A percentile compares a stretch with the other conserved stretches of the same genome.
Evolutionary conservation across 2,329 filamentous ascomycete genomes (phyloP).

Genomic region (Passalora sequoiae): DNA sequence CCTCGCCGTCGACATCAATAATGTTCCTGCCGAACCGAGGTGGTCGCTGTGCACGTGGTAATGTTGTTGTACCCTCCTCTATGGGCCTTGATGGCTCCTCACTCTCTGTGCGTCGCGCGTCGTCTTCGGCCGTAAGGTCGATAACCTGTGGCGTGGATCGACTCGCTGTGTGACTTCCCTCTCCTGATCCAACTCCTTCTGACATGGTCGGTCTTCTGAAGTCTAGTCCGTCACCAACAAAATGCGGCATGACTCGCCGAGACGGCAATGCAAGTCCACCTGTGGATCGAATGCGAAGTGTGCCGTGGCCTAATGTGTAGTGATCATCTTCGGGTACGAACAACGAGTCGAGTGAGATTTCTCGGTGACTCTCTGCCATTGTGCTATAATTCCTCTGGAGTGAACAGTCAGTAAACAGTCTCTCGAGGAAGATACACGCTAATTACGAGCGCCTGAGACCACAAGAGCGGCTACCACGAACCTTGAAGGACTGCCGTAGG

Average conservation of each 20-base stretch:
- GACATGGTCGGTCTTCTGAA: constrained; percentile 48
- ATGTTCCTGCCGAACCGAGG: constrained; percentile 42
- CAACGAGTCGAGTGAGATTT: constrained; percentile 22
- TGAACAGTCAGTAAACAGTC: constrained; percentile 11
- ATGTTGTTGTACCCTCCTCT: constrained; percentile 13
- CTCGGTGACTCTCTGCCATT: constrained; percentile 17
- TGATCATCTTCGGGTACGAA: constrained; percentile 30
- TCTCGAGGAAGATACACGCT: too few relatives aligned
- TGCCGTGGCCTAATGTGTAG: constrained; percentile 31
- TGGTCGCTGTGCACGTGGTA: constrained; percentile 33
- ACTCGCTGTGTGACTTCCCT: background rate
- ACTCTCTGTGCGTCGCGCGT: constrained; percentile 14
- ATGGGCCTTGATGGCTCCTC: constrained; percentile 2
- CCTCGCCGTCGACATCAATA: constrained; percentile 35
- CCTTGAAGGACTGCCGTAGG: too few relatives aligned
- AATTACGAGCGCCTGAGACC: too few relatives aligned
- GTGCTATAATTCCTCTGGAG: constrained; percentile 18
- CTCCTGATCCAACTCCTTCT: constrained; percentile 1
- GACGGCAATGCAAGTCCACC: constrained; percentile 24
- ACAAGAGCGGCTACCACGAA: too few relatives aligned
- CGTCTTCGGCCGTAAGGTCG: constrained; percentile 34
- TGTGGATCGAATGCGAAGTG: constrained; percentile 24
- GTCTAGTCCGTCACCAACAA: constrained; percentile 52
- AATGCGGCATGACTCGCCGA: constrained; percentile 35
- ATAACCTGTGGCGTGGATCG: constrained; percentile 25